phyloP scores from a whole-genome alignment of 2,329 filamentous ascomycete species.

The Fusarium sp. region DNA sequence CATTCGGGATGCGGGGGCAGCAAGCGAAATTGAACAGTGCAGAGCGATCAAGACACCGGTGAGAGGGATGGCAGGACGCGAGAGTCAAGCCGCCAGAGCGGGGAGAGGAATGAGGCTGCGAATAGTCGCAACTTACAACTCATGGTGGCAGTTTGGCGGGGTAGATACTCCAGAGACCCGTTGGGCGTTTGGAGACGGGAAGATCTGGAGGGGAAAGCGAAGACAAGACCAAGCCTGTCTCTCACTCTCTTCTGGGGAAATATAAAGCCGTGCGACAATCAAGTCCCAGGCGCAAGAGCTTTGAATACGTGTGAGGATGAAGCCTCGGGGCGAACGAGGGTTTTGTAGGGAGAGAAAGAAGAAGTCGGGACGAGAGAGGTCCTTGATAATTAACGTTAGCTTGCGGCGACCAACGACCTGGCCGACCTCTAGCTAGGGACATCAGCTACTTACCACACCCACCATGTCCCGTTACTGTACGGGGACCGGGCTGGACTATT shows the following conservation, averaged over 20 bases:
- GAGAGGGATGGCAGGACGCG: slow-evolving; percentile 7
- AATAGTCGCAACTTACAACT: slow-evolving; percentile 52
- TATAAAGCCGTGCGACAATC: slow-evolving; percentile 20
- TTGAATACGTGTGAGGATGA: slow-evolving; percentile 18
- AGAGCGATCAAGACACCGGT: not conserved
- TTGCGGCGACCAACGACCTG: slow-evolving; percentile 38
- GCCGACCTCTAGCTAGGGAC: not conserved
- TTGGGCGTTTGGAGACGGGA: slow-evolving; percentile 24
- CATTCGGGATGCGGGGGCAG: not conserved
- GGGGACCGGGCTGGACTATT: slow-evolving; percentile 1
- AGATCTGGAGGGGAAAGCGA: slow-evolving; percentile 21
- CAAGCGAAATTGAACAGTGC: slow-evolving; percentile 4
- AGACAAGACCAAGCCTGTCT: slow-evolving; percentile 6
- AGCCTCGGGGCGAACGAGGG: slow-evolving; percentile 28
- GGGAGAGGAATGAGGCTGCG: slow-evolving; percentile 46
- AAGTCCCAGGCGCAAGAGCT: slow-evolving; percentile 20
- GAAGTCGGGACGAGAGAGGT: slow-evolving; percentile 28
- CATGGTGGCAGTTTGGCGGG: slow-evolving; percentile 50
- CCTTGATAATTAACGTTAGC: slow-evolving; percentile 45
- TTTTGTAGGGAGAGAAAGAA: slow-evolving; percentile 30
- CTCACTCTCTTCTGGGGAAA: slow-evolving; percentile 4
- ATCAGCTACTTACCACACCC: not conserved
- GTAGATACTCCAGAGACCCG: slow-evolving; percentile 35
- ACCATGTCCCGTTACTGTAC: not conserved
- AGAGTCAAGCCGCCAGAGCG: slow-evolving; percentile 35